Evolutionary conservation across 768 basidiomycete genomes (phyloP).

Genomic region (Leccinum subgranulosum): DNA sequence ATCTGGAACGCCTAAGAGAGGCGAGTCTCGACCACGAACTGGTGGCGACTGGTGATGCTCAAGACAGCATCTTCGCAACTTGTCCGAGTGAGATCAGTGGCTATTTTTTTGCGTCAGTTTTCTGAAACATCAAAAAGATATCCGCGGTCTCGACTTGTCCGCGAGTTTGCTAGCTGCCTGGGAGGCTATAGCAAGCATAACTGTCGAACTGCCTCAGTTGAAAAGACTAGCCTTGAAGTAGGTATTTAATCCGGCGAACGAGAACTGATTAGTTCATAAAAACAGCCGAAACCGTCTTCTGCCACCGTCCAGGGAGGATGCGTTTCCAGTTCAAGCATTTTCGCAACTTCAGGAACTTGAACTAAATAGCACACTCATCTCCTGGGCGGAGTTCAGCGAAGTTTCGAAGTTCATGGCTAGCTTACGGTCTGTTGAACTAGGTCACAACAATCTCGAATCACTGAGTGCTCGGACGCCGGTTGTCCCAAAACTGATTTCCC

Average conservation of each 20-base stretch:
- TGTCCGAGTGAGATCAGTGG: constrained; percentile 60
- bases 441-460: constrained; percentile 56
- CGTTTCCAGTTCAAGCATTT: constrained; percentile 43
- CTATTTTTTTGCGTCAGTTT: constrained; percentile 4
- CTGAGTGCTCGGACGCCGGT: constrained; percentile 23
- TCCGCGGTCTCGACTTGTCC: constrained; percentile 81
- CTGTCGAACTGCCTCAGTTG: constrained; percentile 56
- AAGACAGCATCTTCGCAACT: constrained; percentile 49
- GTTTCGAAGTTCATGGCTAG: constrained; percentile 51
- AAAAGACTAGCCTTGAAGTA: constrained; percentile 77
- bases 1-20: constrained; percentile 66
- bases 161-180: constrained; percentile 69
- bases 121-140: constrained; percentile 42
- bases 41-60: constrained; percentile 51
- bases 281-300: constrained; percentile 67
- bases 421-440: constrained; percentile 60
- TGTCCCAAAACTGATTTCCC: constrained; percentile 36
- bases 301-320: constrained; percentile 29
- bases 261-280: constrained; percentile 16
- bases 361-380: constrained; percentile 67
- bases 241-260: constrained; percentile 29
- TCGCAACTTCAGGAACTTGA: constrained; percentile 58
- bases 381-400: constrained; percentile 65
- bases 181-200: constrained; percentile 64
- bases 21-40: constrained; percentile 73